A percentile compares a stretch with the other conserved stretches of the same genome.
These are phyloP conservation scores for Leersia perrieri DNA, from an alignment of 176 grass and related monocot species.

Conservation along the genomic window DNA sequence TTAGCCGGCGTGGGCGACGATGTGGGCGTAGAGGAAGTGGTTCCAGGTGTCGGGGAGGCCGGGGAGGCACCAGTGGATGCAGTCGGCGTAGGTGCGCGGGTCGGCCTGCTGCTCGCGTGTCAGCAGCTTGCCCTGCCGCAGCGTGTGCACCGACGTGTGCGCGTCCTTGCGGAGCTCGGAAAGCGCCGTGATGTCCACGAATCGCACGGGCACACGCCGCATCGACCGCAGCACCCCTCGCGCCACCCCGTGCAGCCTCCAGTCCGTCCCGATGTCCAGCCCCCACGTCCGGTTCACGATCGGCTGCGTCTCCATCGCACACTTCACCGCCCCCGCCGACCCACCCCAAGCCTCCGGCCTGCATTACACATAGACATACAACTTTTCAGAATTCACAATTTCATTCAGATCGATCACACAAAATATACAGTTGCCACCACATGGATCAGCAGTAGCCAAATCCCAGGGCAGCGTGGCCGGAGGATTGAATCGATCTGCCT, in stretches of 20 bases:
- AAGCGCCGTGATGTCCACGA: constrained; percentile 58
- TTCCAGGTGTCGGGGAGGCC: constrained; percentile 71
- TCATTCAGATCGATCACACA: too few relatives aligned
- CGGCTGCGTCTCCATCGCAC: constrained; percentile 76
- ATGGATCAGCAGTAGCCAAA: too few relatives aligned
- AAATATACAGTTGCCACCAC: too few relatives aligned
- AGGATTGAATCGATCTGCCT: neutral
- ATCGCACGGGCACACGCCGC: constrained; percentile 38
- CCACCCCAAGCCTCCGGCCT: constrained; percentile 46
- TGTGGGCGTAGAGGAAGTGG: constrained; percentile 61
- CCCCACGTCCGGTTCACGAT: constrained; percentile 37
- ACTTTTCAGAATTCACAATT: too few relatives aligned
- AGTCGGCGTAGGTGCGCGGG: constrained; percentile 58
- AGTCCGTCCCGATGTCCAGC: constrained; percentile 63
- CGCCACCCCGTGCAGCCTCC: constrained; percentile 60
- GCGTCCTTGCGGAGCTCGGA: constrained; percentile 71
- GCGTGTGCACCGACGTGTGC: constrained; percentile 71
- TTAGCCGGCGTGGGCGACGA: constrained; percentile 16
- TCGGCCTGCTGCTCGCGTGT: constrained; percentile 52
- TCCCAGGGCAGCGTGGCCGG: too few relatives aligned
- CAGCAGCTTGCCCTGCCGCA: constrained; percentile 61
- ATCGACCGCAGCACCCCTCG: constrained; percentile 36
- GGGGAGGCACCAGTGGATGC: constrained; percentile 76
- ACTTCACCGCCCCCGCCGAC: constrained; percentile 37
- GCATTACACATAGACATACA: too few relatives aligned